Evolutionary conservation across 495 filamentous ascomycete species (phyloP), one percentile per base, ranked within the genome.

Genomic region (Xanthoparmelia taractica): DNA sequence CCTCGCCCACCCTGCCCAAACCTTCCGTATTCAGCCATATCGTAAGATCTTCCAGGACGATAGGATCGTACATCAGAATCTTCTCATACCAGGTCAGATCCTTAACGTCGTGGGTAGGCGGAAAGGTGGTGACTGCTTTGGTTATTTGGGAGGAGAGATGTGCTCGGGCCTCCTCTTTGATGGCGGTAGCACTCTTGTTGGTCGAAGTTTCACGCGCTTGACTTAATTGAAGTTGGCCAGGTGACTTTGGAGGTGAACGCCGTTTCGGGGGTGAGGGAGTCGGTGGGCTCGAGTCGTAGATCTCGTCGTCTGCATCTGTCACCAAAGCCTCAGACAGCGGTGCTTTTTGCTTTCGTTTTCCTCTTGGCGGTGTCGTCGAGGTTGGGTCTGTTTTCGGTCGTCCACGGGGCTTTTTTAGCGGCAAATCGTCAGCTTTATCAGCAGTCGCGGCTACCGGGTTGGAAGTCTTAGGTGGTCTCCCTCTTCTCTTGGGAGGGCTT

Each of bases 11-110:
- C 23, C 77, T 75, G 11, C 76, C 77, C 41, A 95, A 68, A 7
- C 85, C 86, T 38, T 87, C 84, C 23, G 79, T 80, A 64, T 96
- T 96, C 31, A 98, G 72, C 91, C 91, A 97, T 2, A 73, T 76
- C 8, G 92, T 80, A 12, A 98, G 75, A 61, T 97, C 94, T 73
- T 97, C 94, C 1, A 97, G 71, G 1, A 94, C 79, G 45, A 98
- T 87, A 1, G 95, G 91, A 66, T 97, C 93, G 71, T 93, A 97
- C 75, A 96, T 85, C 23, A 97, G 79, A 55, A 98, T 96, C 73
- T 91, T 93, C 76, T 96, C 87, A 60, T 95, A 78, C 87, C 90
- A 97, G 10, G 80, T 89, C 15, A 83, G 85, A 38, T 75, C 72
- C 33, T 63, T 61, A 8, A 74, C 77, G 69, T 81, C 76, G 48